Evolutionary conservation across 306 rosid genomes (phyloP).

Genomic region (Oemleria cerasiformis): DNA sequence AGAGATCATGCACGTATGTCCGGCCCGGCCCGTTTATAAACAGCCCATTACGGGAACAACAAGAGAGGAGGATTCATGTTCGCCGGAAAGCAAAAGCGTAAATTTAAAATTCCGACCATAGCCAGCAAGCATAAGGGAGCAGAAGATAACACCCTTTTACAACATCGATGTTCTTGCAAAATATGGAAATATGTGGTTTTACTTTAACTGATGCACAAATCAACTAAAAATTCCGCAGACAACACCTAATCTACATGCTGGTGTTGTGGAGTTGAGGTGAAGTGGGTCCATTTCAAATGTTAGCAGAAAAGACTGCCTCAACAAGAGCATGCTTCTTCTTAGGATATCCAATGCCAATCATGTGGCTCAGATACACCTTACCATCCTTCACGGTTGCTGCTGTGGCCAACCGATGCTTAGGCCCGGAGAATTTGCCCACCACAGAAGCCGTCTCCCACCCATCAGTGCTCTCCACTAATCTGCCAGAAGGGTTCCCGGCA

Average conservation of each 20-base stretch:
- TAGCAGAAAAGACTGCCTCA: constrained; percentile 66
- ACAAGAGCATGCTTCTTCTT: constrained; percentile 76
- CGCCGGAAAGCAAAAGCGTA: too few relatives aligned
- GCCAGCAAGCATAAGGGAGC: too few relatives aligned
- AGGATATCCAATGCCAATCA: constrained; percentile 78
- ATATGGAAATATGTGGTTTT: not conserved
- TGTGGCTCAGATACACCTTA: constrained; percentile 67
- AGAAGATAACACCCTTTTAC: too few relatives aligned
- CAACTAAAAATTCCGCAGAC: not conserved
- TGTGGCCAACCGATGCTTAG: constrained; percentile 69
- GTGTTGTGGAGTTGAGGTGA: not conserved
- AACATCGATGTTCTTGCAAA: not conserved
- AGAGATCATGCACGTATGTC: not conserved
- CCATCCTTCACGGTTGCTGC: constrained; percentile 88
- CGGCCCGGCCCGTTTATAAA: not conserved
- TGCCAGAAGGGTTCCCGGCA: constrained; percentile 73
- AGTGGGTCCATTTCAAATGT: not conserved
- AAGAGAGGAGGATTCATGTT: not conserved
- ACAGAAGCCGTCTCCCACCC: constrained; percentile 86
- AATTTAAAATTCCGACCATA: too few relatives aligned
- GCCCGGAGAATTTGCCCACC: constrained; percentile 58
- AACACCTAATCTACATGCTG: constrained; percentile 3
- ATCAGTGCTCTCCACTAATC: constrained; percentile 79
- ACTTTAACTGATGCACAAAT: not conserved
- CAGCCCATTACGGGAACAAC: not conserved